A percentile compares a stretch with the other conserved stretches of the same genome.
These are phyloP conservation scores for Boletus huronensis DNA, from an alignment of 768 basidiomycete species.

Conservation along the genomic window DNA sequence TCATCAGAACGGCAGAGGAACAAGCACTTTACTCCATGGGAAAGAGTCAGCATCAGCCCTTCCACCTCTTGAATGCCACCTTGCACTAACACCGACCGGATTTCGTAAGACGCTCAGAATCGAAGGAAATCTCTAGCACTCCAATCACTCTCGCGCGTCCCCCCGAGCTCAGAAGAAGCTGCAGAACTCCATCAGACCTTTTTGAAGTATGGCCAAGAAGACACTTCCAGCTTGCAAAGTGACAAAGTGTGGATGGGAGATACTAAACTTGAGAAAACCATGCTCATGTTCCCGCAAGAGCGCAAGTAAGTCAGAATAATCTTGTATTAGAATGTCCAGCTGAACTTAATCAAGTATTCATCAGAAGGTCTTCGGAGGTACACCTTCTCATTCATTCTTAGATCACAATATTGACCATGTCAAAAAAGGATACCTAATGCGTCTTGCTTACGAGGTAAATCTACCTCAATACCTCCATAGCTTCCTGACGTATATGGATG, in stretches of 20 bases:
- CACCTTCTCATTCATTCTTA: not conserved
- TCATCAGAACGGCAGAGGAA: constrained; percentile 60
- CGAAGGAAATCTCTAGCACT: constrained; percentile 51
- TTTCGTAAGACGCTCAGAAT: constrained; percentile 56
- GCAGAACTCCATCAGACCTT: constrained; percentile 65
- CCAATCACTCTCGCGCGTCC: constrained; percentile 65
- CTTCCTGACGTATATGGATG: not conserved
- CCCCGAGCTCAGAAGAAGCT: constrained; percentile 70
- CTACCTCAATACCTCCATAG: not conserved
- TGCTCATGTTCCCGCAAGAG: constrained; percentile 85
- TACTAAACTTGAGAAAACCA: constrained; percentile 61
- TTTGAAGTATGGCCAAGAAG: constrained; percentile 52
- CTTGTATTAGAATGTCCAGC: not conserved
- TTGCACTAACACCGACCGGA: not conserved
- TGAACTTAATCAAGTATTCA: constrained; percentile 50
- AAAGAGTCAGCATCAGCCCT: constrained; percentile 45
- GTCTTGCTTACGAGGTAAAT: constrained; percentile 67
- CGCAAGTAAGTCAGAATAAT: constrained; percentile 55
- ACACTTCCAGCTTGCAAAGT: constrained; percentile 21
- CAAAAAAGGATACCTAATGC: constrained; percentile 49
- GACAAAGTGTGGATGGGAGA: constrained; percentile 74
- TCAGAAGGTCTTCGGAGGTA: constrained; percentile 80
- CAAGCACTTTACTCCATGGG: constrained; percentile 59
- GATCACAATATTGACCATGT: not conserved
- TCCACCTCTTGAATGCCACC: not conserved